A percentile compares a stretch with the other conserved stretches of the same genome.
Evolutionary conservation across 371 early-diverging fungal genomes (phyloP).

Genomic region (Mucor piriformis): DNA sequence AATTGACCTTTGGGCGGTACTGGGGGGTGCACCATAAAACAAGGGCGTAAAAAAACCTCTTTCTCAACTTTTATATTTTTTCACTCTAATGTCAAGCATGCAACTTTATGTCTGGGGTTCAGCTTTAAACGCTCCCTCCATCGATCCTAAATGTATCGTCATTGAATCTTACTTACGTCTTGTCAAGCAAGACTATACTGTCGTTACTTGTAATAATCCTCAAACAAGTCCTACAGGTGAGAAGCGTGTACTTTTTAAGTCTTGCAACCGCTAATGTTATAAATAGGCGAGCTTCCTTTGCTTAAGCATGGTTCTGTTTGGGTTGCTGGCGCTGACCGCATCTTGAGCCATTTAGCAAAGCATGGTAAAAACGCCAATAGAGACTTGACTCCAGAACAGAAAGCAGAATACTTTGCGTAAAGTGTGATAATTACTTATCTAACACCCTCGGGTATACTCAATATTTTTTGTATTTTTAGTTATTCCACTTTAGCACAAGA

Average conservation of each 20-base stretch:
- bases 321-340: conserved; percentile 62
- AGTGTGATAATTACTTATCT: not conserved
- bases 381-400: conserved; percentile 47
- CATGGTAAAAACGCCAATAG: conserved; percentile 54
- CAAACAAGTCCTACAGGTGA: conserved; percentile 62
- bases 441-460: not conserved
- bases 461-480: conserved; percentile 25
- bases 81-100: conserved; percentile 29
- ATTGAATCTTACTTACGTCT: conserved; percentile 58
- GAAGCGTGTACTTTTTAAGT: not conserved
- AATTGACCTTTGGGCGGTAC: not conserved
- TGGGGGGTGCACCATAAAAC: not conserved
- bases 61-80: not conserved
- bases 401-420: conserved; percentile 57
- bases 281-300: conserved; percentile 64
- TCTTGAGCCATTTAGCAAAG: conserved; percentile 53
- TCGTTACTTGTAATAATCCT: conserved; percentile 59
- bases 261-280: too few species aligned
- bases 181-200: conserved; percentile 47
- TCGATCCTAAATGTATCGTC: conserved; percentile 63
- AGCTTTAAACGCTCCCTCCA: conserved; percentile 60
- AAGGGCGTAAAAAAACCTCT: not conserved
- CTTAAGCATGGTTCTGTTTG: conserved; percentile 60
- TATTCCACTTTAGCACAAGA: conserved; percentile 54
- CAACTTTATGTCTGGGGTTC: conserved; percentile 65